Base-by-base conservation (phyloP, 1,284 basidiomycete species). In the Chalciporus sp. region DNA sequence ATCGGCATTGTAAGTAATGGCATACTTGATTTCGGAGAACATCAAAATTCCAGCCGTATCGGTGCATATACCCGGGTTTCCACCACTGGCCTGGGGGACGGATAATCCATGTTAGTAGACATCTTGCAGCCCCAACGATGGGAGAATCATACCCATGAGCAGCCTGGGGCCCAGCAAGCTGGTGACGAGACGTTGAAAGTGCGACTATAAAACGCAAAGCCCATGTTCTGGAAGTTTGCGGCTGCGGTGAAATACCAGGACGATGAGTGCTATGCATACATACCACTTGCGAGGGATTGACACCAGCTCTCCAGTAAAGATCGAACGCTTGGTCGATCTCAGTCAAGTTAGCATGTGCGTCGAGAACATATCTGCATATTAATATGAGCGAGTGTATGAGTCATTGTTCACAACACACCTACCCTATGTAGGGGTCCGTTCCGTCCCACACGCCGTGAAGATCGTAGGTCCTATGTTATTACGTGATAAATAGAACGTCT, bases 391-490 rank as follows among this genome's bases (percentile, higher is more conserved):
- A n/a, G 42, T 26, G n/a, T 8, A 1, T 17, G 1, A 26, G 11
- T 17, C n/a, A 16, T 23, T 4, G 2, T 43, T 28, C n/a, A 37
- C n/a, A 29, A 28, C 14, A 16, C 7, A 43, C 42, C 28, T 1
- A 43, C 42, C 42, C 42, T 14, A 43, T 16, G 11, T 43, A 43
- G 8, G 42, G 42, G 17, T 43, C 42, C 4, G 8, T 43, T 43
- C 42, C 42, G n/a, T 43, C 42, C 42, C 42, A 43, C n/a, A 42
- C 40, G 10, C 47, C 47, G 9, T 49, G 47, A 49, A 49, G 47
- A 31, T 49, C 47, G 19, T 49, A 49, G 4, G 47, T 49, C 47
- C 47, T 49, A 17, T 33, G 16, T 17, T 4, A n/a, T 23, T 28
- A 7, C 9, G 4, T 7, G 4, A 23, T 49, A 17, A 49, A 19